Base-by-base conservation (phyloP, 148 eudicot species). In the Dysphania ambrosioides region DNA sequence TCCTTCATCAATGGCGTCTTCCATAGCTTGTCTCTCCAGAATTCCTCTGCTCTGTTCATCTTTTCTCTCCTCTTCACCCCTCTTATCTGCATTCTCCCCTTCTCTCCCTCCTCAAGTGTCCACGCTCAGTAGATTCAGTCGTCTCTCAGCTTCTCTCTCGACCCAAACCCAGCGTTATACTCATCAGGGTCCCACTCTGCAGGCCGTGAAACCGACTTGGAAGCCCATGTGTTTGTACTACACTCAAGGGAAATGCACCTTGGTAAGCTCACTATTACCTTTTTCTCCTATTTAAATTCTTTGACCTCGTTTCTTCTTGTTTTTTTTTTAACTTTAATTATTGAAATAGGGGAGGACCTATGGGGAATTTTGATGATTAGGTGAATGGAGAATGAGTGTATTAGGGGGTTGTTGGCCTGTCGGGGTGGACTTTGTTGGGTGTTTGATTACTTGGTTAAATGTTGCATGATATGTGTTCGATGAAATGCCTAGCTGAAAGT, bases 141-240 rank as follows among this genome's bases (percentile, higher is more conserved):
- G 24, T 62, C 40, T 70, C 36, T 82, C 85, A 29, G 79, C 90
- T 75, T 89, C 90, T 42, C 70, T 83, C 18, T 74, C 88, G n/a
- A 55, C 73, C n/a, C 77, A 81, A 49, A 15, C 53, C 16, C 53
- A 63, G 44, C 65, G 35, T 38, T 65, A 82, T 56, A 58, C 77
- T 27, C 30, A 75, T 4, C 53, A 73, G 5, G 34, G 70, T 72
- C 42, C 47, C 57, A 34, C 34, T 66, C 53, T 71, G 0, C 76
- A 47, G 49, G 76, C 55, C 55, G 42, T 26, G 41, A 82, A 58
- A 57, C 80, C 85, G 8, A 8, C 51, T n/a, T 93, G 98, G 98
- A 93, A 86, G 77, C 98, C 98, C 26, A 78, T 85, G 82, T 94
- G 98, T 82, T 82, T 94, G 76, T 94, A 94, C 66, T 82, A 78